Conservation (phyloP, 805 yeast genomes). For the Kodamaea jinghongensis region DNA sequence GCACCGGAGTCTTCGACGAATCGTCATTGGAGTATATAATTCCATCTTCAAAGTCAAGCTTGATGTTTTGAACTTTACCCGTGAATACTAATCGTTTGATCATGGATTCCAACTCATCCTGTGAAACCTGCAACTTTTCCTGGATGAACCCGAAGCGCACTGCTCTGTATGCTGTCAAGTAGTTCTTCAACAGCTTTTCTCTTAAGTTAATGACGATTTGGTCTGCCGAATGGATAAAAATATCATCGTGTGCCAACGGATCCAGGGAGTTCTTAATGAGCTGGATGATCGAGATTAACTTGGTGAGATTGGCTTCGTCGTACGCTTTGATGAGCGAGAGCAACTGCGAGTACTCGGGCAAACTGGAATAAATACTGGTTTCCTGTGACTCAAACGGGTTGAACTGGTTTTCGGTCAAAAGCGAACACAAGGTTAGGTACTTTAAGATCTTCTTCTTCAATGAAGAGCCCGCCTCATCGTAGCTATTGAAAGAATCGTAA, state of each 20-base stretch:
- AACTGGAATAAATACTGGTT: constrained; percentile 49
- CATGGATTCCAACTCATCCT: constrained; percentile 25
- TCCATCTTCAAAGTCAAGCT: constrained; percentile 28
- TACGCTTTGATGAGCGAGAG: constrained; percentile 28
- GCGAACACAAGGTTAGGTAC: constrained; percentile 58
- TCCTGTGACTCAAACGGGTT: constrained; percentile 75
- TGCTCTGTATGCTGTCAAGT: constrained; percentile 29
- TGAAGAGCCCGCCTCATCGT: constrained; percentile 44
- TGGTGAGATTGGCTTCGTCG: constrained; percentile 26
- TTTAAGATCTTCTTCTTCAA: constrained; percentile 55
- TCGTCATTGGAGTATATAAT: constrained; percentile 15
- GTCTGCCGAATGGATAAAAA: constrained; percentile 26
- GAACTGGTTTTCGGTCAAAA: constrained; percentile 62
- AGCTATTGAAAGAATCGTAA: constrained; percentile 43
- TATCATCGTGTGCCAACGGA: constrained; percentile 27
- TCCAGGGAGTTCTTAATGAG: constrained; percentile 21
- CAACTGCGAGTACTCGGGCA: constrained; percentile 29
- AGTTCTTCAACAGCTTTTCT: constrained; percentile 28
- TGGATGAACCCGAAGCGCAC: constrained; percentile 27
- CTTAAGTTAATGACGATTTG: constrained; percentile 30
- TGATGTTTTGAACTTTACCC: constrained; percentile 28
- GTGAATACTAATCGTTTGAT: constrained; percentile 26
- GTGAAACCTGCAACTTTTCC: constrained; percentile 17
- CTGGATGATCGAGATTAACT: constrained; percentile 15
- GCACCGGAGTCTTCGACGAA: constrained; percentile 4